Evolutionary conservation across 495 filamentous ascomycete genomes (phyloP), one percentile per base, ranked within the genome.

Genomic region (Hypoxylon crocopeplum): DNA sequence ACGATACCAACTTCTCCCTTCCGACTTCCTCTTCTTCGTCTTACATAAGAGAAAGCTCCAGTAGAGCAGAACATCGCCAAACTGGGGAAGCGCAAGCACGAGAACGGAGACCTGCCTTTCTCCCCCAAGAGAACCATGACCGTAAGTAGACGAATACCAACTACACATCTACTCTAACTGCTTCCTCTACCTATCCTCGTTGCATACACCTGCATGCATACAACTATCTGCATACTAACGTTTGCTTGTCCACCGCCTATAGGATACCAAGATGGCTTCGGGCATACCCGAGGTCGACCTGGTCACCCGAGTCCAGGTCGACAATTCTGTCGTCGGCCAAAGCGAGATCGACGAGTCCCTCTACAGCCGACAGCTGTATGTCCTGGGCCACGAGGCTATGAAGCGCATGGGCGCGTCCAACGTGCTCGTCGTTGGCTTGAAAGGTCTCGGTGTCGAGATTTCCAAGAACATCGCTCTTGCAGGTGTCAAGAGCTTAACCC

Each of bases 401-500:
- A 98, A 96, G 79, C 90, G 93, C 50, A 99, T 99, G 95, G 83
- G 92, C 71, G 89, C 92, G 42, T 98, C 95, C 16, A 92, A 98
- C 72, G 85, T 99, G 37, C 88, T 99, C 15, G 84, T 99, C 46
- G 89, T 92, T 46, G 95, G 95, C 47, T 76, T 97, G 62, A 91
- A 92, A 71, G 94, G 95, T 15, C 83, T 99, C 25, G 95, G 95
- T 76, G 92, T 97, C 41, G 95, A 99, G 76, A 96, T 99, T 68
- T 93, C 95, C 61, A 99, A 99, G 81, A 98, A 99, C 64, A 90
- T 99, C 70, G 95, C 94, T 25, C 89, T 99, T 62, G 95, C 95
- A 54, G 95, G 95, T 67, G 95, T 86, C 68, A 83, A 86, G 72
- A 85, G 82, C 58, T 81, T 98, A 37, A 96, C 95, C 7, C 82